A percentile compares a stretch with the other conserved stretches of the same genome.
phyloP scores from a whole-genome alignment of 805 yeast genomes.

The Priceomyces medius region DNA sequence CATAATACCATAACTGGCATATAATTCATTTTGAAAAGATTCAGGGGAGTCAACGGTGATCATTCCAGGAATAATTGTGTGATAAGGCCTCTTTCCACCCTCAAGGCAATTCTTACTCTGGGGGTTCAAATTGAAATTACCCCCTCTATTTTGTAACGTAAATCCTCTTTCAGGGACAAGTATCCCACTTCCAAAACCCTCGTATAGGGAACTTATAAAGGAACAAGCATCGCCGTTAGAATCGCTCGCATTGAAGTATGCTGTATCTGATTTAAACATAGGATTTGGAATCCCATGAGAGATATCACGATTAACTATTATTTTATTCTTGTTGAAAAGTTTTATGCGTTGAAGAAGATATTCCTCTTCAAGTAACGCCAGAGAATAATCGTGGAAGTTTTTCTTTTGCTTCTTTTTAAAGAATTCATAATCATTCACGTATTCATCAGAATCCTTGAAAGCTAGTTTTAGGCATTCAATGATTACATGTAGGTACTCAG shows the following conservation, averaged over 20 bases:
- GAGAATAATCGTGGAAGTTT: constrained; percentile 24
- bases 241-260: constrained; percentile 65
- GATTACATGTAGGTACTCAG: constrained; percentile 66
- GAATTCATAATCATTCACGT: constrained; percentile 61
- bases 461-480: constrained; percentile 70
- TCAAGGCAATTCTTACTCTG: constrained; percentile 59
- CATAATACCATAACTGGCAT: constrained; percentile 77
- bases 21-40: constrained; percentile 33
- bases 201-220: constrained; percentile 73
- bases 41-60: constrained; percentile 52
- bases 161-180: constrained; percentile 67
- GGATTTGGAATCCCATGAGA: constrained; percentile 58
- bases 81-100: constrained; percentile 74
- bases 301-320: constrained; percentile 42
- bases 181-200: constrained; percentile 68
- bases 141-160: constrained; percentile 72
- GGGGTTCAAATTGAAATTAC: constrained; percentile 63
- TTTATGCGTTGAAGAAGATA: constrained; percentile 52
- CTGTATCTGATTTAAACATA: constrained; percentile 64
- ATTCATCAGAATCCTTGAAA: constrained; percentile 73
- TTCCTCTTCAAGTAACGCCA: constrained; percentile 44
- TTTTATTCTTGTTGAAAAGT: constrained; percentile 40
- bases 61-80: constrained; percentile 82
- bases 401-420: constrained; percentile 14
- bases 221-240: constrained; percentile 76